Evolutionary conservation across 2,329 filamentous ascomycete species (phyloP).

Genomic region (Paraphaeosphaeria sporulosa): DNA sequence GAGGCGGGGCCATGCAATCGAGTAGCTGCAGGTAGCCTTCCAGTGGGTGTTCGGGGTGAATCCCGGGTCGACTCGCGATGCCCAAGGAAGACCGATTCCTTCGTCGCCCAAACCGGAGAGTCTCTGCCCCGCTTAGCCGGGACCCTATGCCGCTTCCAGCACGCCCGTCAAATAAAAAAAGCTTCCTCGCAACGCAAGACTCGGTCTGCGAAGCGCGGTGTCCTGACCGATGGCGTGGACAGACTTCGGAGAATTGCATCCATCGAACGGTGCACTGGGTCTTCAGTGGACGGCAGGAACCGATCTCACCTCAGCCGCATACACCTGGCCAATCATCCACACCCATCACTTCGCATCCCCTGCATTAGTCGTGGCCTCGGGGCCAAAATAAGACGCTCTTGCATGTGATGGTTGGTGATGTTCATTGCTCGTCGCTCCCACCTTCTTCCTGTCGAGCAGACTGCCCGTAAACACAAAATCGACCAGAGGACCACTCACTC

Average conservation of each 20-base stretch:
- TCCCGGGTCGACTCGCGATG: not conserved
- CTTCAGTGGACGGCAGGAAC: not conserved
- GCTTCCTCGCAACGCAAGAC: not conserved
- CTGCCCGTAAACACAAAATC: no score
- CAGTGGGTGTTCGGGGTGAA: not conserved
- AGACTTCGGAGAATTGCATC: slow-evolving; percentile 1
- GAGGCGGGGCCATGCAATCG: not conserved
- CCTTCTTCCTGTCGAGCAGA: not conserved
- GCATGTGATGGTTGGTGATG: not conserved
- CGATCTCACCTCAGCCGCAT: slow-evolving; percentile 8
- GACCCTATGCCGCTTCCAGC: not conserved
- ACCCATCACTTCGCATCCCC: not conserved
- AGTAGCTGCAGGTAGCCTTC: not conserved
- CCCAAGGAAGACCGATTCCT: not conserved
- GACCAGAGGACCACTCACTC: no score
- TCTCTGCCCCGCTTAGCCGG: not conserved
- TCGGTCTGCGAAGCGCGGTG: not conserved
- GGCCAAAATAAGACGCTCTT: not conserved
- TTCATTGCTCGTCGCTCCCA: not conserved
- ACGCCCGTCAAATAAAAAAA: not conserved
- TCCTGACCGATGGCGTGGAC: not conserved
- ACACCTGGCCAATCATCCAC: not conserved
- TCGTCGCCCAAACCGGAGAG: not conserved
- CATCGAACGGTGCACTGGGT: not conserved
- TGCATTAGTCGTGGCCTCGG: not conserved